Evolutionary conservation across 495 filamentous ascomycete genomes (phyloP), one percentile per base, ranked within the genome.

Genomic region (Astrothelium subdiscretum): DNA sequence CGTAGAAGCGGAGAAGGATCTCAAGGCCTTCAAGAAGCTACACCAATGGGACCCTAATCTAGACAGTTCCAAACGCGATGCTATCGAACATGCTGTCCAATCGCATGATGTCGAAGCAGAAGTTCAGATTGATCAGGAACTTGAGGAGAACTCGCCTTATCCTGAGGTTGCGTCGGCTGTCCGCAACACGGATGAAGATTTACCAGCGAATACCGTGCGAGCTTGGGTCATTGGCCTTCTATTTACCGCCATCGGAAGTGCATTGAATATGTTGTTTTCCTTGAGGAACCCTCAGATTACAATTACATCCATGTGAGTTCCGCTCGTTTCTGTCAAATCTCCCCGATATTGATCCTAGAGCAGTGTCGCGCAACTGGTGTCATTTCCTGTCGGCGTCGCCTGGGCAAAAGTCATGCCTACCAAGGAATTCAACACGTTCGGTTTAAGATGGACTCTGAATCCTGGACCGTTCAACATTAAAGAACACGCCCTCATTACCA

Each of bases 1-100:
- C 6, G 48, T 54, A 5, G 48, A 54, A 29, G 48, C 48, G 5
- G 48, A 54, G 12, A 22, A 48, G 31, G 59, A 76, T 35, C 68
- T 80, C 44, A 72, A 68, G 54, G 67, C 76, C 35, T 65, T 86
- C 61, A 82, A 85, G 64, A 78, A 80, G 59, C 79, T 81, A 61
- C 85, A 88, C 62, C 79, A 81, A 62, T 82, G 86, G 78, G 86
- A 90, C 63, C 85, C 85, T 18, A 89, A 90, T 66, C 63, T 90
- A 48, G 48, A 54, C 3, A 54, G 48, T 81, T 84, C 11, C 72
- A 84, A 42, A 81, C 87, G 44, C 77, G 48, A 86, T 29, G 71
- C 80, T 58, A 78, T 85, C 57, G 82, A 81, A 65, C 77, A 87
- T 44, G 81, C 86, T 29, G 77, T 81, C 29, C 83, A 80, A 13